Evolutionary conservation across 805 yeast species (phyloP).

Genomic region (Starmerella bombicola): DNA sequence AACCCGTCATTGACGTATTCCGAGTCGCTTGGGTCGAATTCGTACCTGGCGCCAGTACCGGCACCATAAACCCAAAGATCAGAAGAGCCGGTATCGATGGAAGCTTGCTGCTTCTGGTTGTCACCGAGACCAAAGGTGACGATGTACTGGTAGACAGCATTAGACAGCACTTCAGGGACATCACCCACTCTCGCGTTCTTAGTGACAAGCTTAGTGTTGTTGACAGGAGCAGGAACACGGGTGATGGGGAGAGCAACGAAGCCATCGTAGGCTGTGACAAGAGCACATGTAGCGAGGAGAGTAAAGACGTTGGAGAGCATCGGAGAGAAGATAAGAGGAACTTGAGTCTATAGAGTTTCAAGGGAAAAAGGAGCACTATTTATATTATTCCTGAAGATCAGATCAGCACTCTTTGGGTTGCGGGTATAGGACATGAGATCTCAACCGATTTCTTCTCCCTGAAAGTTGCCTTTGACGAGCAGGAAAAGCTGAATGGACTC

Average conservation of each 20-base stretch:
- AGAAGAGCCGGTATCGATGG: not conserved
- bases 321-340: not conserved
- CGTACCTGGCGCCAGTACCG: not conserved
- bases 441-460: not conserved
- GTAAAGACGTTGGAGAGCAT: not conserved
- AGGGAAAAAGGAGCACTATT: not conserved
- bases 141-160: not conserved
- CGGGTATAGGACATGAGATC: not conserved
- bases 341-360: not conserved
- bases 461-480: not conserved
- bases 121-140: not conserved
- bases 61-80: not conserved
- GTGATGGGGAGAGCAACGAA: slow-evolving; percentile 6
- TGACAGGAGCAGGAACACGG: too few species aligned
- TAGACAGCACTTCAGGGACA: not conserved
- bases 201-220: too few species aligned
- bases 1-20: not conserved
- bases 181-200: not conserved
- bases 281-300: too few species aligned
- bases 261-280: slow-evolving; percentile 5
- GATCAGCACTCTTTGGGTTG: not conserved
- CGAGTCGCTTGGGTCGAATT: not conserved
- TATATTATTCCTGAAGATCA: not conserved
- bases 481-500: too few species aligned
- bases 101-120: not conserved